Conservation (phyloP, 345 rosid genomes). For the Citrus maxima region DNA sequence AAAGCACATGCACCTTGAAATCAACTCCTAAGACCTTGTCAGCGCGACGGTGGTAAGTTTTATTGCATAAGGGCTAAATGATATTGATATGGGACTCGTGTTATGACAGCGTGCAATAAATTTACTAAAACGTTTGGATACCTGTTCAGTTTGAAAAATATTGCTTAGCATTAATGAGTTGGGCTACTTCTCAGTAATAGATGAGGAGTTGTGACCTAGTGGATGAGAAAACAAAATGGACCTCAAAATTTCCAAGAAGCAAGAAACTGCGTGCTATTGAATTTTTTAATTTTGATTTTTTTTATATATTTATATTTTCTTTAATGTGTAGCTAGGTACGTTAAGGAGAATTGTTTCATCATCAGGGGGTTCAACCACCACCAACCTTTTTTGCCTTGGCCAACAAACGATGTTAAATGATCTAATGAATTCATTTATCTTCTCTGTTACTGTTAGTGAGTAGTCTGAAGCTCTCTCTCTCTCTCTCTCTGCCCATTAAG, state of each 20-base stretch:
- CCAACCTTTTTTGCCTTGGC: slow-evolving; percentile 49
- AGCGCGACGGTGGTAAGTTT: slow-evolving; percentile 8
- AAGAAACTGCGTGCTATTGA: neutral
- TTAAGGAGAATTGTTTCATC: slow-evolving; percentile 14
- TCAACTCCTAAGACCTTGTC: neutral
- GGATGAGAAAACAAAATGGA: slow-evolving; percentile 7
- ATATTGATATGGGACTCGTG: slow-evolving; percentile 17
- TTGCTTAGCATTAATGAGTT: slow-evolving; percentile 16
- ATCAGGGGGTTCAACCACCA: slow-evolving; percentile 76
- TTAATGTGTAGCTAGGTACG: neutral
- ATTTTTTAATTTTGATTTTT: neutral
- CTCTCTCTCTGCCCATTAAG: neutral
- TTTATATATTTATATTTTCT: neutral
- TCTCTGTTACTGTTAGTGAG: slow-evolving; percentile 15
- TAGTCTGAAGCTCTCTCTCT: slow-evolving; percentile 1
- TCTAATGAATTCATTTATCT: slow-evolving; percentile 32
- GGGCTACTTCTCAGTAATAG: slow-evolving; percentile 6
- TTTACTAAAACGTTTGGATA: slow-evolving; percentile 4
- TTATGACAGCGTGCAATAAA: slow-evolving; percentile 17
- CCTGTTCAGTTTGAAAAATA: slow-evolving; percentile 15
- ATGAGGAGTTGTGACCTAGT: slow-evolving; percentile 15
- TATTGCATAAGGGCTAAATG: neutral
- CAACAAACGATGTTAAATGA: slow-evolving; percentile 51
- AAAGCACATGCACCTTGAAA: neutral
- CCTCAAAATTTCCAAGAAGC: neutral